Percentiles rank a stretch among this genome's conserved stretches.
Evolutionary conservation across 371 early-diverging fungal genomes (phyloP).

Genomic region (Mortierella sp.): DNA sequence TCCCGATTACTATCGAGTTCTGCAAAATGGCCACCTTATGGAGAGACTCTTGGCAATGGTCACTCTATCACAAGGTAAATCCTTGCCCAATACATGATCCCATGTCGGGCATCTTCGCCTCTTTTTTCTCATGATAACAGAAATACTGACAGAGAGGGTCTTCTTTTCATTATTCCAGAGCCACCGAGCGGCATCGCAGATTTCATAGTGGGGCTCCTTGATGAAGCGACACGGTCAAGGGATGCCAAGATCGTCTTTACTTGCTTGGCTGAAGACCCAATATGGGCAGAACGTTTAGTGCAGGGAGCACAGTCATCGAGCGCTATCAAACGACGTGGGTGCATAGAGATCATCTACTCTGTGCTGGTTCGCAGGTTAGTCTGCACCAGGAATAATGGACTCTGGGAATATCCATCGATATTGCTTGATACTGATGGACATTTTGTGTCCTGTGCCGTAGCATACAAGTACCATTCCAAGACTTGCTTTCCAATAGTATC

Average conservation of each 20-base stretch:
- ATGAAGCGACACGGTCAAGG: constrained; percentile 37
- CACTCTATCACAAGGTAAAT: constrained; percentile 28
- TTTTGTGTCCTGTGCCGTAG: constrained; percentile 1
- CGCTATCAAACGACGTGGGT: constrained; percentile 20
- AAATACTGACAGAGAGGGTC: background rate
- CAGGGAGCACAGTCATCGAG: constrained; percentile 29
- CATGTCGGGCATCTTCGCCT: too few species aligned
- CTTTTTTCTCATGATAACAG: too few species aligned
- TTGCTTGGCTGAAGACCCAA: constrained; percentile 41
- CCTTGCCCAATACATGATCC: background rate
- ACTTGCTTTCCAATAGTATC: constrained; percentile 40
- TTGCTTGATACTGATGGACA: background rate
- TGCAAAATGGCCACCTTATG: constrained; percentile 36
- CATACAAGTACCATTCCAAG: constrained; percentile 51
- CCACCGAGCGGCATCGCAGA: constrained; percentile 31
- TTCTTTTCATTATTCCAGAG: constrained; percentile 6
- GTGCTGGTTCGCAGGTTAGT: constrained; percentile 50
- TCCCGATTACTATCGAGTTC: constrained; percentile 25
- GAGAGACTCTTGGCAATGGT: constrained; percentile 49
- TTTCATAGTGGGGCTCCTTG: constrained; percentile 36
- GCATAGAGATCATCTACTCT: constrained; percentile 52
- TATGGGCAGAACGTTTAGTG: constrained; percentile 45
- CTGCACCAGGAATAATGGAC: too few species aligned
- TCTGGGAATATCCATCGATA: too few species aligned
- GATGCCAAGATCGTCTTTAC: constrained; percentile 38